Percentiles rank a stretch among this genome's conserved stretches.
phyloP scores from a whole-genome alignment of 805 yeast species.

The Candida piceae region DNA sequence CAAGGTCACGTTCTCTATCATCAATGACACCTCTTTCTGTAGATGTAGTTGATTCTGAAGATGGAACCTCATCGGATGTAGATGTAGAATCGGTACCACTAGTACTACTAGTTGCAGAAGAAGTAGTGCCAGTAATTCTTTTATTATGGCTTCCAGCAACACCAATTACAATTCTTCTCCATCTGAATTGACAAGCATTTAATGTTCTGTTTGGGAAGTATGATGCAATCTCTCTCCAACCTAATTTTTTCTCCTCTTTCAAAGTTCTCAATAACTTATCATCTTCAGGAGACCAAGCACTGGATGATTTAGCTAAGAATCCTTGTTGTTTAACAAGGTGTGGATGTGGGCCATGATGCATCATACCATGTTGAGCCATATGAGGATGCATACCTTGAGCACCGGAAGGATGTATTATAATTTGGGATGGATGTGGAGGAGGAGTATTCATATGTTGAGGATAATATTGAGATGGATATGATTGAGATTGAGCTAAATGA shows the following conservation, averaged over 20 bases:
- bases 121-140: not conserved
- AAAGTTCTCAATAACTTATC: constrained; percentile 66
- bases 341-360: not conserved
- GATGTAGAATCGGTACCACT: no score
- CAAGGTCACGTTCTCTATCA: not conserved
- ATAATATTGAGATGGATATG: constrained; percentile 1
- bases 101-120: not conserved
- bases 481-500: not conserved
- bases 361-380: not conserved
- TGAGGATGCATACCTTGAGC: not conserved
- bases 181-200: constrained; percentile 84
- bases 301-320: constrained; percentile 22
- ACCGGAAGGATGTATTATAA: not conserved
- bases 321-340: not conserved
- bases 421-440: not conserved
- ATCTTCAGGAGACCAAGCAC: constrained; percentile 76
- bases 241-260: constrained; percentile 77
- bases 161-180: constrained; percentile 62
- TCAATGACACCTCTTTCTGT: not conserved
- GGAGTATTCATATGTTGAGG: not conserved
- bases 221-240: constrained; percentile 84
- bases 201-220: constrained; percentile 80
- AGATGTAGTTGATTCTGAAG: no score
- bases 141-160: constrained; percentile 15
- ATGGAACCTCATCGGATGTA: no score